phyloP scores from a whole-genome alignment of 441 rosid genomes.

The Erodium trifolium region DNA sequence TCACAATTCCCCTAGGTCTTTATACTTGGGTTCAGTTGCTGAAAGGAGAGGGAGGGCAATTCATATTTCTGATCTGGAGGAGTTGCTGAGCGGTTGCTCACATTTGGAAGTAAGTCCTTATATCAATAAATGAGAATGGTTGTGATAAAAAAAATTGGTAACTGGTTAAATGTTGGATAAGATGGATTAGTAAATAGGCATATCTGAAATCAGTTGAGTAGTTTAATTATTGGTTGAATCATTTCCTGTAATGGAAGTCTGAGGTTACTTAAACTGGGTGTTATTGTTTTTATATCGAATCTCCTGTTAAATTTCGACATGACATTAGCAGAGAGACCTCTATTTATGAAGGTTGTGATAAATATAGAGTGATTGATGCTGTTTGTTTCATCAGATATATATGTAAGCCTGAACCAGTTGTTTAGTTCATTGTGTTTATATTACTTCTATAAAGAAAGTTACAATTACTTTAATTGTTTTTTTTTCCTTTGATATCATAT shows the following conservation, averaged over 20 bases:
- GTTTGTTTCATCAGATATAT: not conserved
- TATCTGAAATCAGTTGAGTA: not conserved
- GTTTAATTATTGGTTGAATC: not conserved
- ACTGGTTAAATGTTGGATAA: not conserved
- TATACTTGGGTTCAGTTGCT: constrained; percentile 74
- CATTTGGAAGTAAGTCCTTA: constrained; percentile 72
- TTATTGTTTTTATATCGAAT: not conserved
- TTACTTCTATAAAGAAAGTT: not conserved
- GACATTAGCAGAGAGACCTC: not conserved
- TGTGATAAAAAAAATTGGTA: not conserved
- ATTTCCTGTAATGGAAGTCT: not conserved
- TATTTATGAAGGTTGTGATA: not conserved
- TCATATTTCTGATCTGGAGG: constrained; percentile 65
- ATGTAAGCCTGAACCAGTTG: not conserved
- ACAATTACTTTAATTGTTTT: not conserved
- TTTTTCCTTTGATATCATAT: not conserved
- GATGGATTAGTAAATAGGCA: not conserved
- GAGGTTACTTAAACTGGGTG: not conserved
- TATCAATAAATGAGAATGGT: constrained; percentile 4
- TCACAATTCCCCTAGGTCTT: constrained; percentile 39
- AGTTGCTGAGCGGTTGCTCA: constrained; percentile 62
- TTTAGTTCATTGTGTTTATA: not conserved
- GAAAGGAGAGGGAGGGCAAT: constrained; percentile 67
- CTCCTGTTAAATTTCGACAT: not conserved
- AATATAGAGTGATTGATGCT: not conserved